phyloP scores from a whole-genome alignment of 192 early-diverging fungal species.

The Thamnidium elegans region DNA sequence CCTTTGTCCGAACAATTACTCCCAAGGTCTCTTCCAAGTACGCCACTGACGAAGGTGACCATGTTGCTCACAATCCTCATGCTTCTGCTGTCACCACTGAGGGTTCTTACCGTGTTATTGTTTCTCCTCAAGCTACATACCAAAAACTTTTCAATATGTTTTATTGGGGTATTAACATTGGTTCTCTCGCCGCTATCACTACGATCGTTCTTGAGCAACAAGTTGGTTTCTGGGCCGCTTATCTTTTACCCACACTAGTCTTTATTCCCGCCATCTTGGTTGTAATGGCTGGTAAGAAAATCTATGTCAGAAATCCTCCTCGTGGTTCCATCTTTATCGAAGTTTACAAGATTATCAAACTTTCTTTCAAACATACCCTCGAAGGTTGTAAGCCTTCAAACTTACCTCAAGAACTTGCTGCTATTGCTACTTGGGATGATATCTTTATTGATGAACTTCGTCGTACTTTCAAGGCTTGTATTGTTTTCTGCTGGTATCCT shows the following conservation, averaged over 20 bases:
- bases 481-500: slow-evolving; percentile 68
- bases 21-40: slow-evolving; percentile 20
- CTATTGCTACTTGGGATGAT: slow-evolving; percentile 60
- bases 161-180: slow-evolving; percentile 74
- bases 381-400: slow-evolving; percentile 61
- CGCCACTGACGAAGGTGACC: slow-evolving; percentile 41
- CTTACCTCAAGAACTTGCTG: slow-evolving; percentile 30
- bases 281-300: slow-evolving; percentile 49
- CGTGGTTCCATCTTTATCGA: slow-evolving; percentile 58
- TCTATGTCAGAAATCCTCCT: slow-evolving; percentile 52
- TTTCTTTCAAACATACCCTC: slow-evolving; percentile 44
- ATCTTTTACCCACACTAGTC: slow-evolving; percentile 53
- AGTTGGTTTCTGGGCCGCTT: slow-evolving; percentile 57
- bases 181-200: slow-evolving; percentile 58
- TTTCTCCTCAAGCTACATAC: slow-evolving; percentile 62
- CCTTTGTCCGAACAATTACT: slow-evolving; percentile 56
- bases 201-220: slow-evolving; percentile 57
- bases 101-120: slow-evolving; percentile 41
- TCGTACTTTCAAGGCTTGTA: slow-evolving; percentile 58
- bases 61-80: neutral
- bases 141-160: slow-evolving; percentile 84
- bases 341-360: slow-evolving; percentile 40
- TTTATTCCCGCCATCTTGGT: slow-evolving; percentile 52
- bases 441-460: slow-evolving; percentile 68
- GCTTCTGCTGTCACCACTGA: too few species aligned